Percentiles rank a stretch among this genome's conserved stretches.
phyloP scores from a whole-genome alignment of 352 stramenopile species.

The Plasmopara muralis region DNA sequence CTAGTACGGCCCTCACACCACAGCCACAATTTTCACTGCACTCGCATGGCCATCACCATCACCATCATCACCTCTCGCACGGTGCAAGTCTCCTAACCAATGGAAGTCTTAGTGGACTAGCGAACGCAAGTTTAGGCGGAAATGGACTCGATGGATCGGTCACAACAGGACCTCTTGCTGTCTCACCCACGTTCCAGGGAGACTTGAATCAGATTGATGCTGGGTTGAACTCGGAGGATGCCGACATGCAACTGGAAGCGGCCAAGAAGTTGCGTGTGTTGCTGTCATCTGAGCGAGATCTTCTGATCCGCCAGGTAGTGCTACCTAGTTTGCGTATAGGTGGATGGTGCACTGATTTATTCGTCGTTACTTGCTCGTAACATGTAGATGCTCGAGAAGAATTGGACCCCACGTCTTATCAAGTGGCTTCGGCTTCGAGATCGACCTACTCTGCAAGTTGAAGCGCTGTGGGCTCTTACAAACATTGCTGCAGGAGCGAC shows the following conservation, averaged over 20 bases:
- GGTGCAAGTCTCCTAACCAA: slow-evolving; percentile 39
- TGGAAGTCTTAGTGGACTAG: slow-evolving; percentile 35
- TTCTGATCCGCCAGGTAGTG: slow-evolving; percentile 78
- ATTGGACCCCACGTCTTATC: slow-evolving; percentile 82
- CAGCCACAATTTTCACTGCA: slow-evolving; percentile 49
- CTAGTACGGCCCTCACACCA: slow-evolving; percentile 16
- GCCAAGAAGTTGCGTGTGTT: slow-evolving; percentile 84
- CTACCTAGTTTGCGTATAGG: slow-evolving; percentile 1
- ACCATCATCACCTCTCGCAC: slow-evolving; percentile 48
- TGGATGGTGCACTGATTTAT: slow-evolving; percentile 9
- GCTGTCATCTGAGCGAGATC: slow-evolving; percentile 75
- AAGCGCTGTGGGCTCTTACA: slow-evolving; percentile 92
- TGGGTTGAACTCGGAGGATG: slow-evolving; percentile 74
- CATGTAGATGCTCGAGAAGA: slow-evolving; percentile 81
- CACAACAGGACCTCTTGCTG: slow-evolving; percentile 23
- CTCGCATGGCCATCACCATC: slow-evolving; percentile 40
- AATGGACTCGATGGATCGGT: slow-evolving; percentile 30
- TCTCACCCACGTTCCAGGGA: slow-evolving; percentile 62
- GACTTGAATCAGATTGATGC: slow-evolving; percentile 80
- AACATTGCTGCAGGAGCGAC: slow-evolving; percentile 91
- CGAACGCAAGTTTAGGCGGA: slow-evolving; percentile 15
- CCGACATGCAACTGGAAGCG: slow-evolving; percentile 74
- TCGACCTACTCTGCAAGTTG: slow-evolving; percentile 83
- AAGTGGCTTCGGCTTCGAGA: slow-evolving; percentile 78
- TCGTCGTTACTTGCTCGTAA: neutral